phyloP scores from a whole-genome alignment of 257 asterid species.

The Misopates orontium region DNA sequence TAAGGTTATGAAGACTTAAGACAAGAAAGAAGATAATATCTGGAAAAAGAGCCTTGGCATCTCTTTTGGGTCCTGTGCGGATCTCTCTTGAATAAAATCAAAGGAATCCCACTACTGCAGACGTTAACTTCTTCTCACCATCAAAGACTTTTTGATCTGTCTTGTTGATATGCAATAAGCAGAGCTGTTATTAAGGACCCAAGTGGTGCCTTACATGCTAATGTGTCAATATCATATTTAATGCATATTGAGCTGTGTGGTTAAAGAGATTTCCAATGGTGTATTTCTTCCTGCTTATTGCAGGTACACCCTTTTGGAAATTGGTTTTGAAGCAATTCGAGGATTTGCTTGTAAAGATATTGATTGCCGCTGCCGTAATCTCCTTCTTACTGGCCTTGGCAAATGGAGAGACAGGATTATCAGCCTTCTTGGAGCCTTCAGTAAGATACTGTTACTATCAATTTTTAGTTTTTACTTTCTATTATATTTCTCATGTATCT shows the following conservation, averaged over 20 bases:
- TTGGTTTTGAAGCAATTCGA: slow-evolving; percentile 96
- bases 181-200: not conserved
- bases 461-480: slow-evolving; percentile 16
- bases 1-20: not conserved
- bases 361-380: slow-evolving; percentile 87
- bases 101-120: not conserved
- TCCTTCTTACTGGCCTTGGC: slow-evolving; percentile 90
- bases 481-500: not conserved
- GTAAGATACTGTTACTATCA: slow-evolving; percentile 44
- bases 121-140: too few relatives aligned
- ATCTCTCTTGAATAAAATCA: not conserved
- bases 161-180: not conserved
- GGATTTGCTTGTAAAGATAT: slow-evolving; percentile 95
- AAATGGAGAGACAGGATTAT: slow-evolving; percentile 94
- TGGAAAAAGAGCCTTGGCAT: not conserved
- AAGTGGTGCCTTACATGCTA: slow-evolving; percentile 8
- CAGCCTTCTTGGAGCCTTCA: slow-evolving; percentile 96
- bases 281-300: slow-evolving; percentile 25
- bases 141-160: not conserved
- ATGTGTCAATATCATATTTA: slow-evolving; percentile 24
- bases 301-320: slow-evolving; percentile 96
- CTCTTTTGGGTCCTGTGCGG: not conserved
- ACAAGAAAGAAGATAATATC: not conserved
- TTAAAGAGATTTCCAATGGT: slow-evolving; percentile 20
- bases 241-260: slow-evolving; percentile 2